These are phyloP conservation scores for Dillenia suffruticosa DNA, from an alignment of 164 flowering plant genomes.

Conservation along the genomic window DNA sequence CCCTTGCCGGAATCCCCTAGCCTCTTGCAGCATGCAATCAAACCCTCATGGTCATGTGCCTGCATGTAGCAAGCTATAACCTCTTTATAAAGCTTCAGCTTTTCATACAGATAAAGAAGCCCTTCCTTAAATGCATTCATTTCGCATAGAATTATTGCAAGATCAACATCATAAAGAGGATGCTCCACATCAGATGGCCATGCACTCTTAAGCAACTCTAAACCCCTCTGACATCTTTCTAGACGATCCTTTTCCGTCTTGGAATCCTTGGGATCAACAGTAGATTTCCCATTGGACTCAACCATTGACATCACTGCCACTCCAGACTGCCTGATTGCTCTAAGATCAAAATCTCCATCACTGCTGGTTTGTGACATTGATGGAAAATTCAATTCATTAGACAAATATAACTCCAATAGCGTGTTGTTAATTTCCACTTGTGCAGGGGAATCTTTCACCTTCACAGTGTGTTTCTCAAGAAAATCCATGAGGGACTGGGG, in stretches of 20 bases:
- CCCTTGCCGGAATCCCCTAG: slow-evolving; percentile 89
- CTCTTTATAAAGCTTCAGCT: slow-evolving; percentile 92
- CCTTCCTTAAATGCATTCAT: slow-evolving; percentile 91
- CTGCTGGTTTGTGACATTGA: slow-evolving; percentile 45
- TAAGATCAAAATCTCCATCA: slow-evolving; percentile 22
- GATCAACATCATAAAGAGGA: slow-evolving; percentile 90
- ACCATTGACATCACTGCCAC: slow-evolving; percentile 22
- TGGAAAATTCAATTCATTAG: slow-evolving; percentile 77
- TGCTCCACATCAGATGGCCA: slow-evolving; percentile 89
- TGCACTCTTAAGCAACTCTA: slow-evolving; percentile 66
- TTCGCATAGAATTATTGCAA: slow-evolving; percentile 89
- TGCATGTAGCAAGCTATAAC: slow-evolving; percentile 98
- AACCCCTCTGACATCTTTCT: slow-evolving; percentile 69
- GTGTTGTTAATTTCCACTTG: slow-evolving; percentile 95
- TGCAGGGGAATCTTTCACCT: slow-evolving; percentile 90
- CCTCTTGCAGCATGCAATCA: slow-evolving; percentile 94
- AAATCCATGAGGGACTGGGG: slow-evolving; percentile 90
- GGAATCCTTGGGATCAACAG: slow-evolving; percentile 20
- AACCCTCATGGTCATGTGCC: slow-evolving; percentile 89
- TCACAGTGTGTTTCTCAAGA: slow-evolving; percentile 75
- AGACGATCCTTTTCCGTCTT: slow-evolving; percentile 36
- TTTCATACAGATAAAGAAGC: slow-evolving; percentile 79
- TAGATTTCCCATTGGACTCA: slow-evolving; percentile 42
- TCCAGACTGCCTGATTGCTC: slow-evolving; percentile 21
- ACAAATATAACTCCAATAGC: slow-evolving; percentile 85